Evolutionary conservation across 164 flowering plant genomes (phyloP).

Genomic region (Vitis riparia): DNA sequence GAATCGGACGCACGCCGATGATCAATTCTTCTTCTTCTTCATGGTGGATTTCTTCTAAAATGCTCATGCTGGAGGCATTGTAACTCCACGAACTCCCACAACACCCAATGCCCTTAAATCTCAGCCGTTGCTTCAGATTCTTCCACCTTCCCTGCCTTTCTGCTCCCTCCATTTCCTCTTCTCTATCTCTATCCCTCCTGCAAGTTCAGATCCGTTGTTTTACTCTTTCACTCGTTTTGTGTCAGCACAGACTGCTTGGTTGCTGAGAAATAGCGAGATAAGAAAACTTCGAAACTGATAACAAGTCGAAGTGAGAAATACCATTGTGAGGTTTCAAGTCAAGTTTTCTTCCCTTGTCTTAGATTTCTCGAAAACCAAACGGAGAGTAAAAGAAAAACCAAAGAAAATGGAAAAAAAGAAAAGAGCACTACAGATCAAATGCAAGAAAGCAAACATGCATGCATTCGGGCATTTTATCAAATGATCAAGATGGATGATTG

Average conservation of each 20-base stretch:
- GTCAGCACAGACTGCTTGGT: neutral
- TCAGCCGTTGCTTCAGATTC: slow-evolving; percentile 17
- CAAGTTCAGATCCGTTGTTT: neutral
- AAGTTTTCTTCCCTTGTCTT: too few relatives aligned
- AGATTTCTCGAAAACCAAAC: too few relatives aligned
- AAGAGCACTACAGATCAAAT: too few relatives aligned
- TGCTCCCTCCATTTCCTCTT: slow-evolving; percentile 10
- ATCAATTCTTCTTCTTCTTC: neutral
- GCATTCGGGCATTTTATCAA: too few relatives aligned
- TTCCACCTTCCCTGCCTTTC: slow-evolving; percentile 17
- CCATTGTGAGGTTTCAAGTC: too few relatives aligned
- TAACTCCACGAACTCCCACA: slow-evolving; percentile 19
- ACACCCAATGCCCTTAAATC: slow-evolving; percentile 23
- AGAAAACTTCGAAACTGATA: too few relatives aligned
- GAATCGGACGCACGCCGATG: neutral
- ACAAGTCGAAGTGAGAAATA: too few relatives aligned
- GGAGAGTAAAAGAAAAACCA: too few relatives aligned
- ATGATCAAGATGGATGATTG: too few relatives aligned
- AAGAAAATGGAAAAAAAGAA: too few relatives aligned
- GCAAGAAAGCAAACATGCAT: too few relatives aligned
- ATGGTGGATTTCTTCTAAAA: slow-evolving; percentile 2
- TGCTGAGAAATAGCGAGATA: neutral
- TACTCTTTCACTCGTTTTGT: neutral
- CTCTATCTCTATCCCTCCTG: neutral
- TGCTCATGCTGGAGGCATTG: neutral